These are phyloP conservation scores for Corniculantispora saksenae DNA, from an alignment of 2,329 filamentous ascomycete species.

Conservation along the genomic window DNA sequence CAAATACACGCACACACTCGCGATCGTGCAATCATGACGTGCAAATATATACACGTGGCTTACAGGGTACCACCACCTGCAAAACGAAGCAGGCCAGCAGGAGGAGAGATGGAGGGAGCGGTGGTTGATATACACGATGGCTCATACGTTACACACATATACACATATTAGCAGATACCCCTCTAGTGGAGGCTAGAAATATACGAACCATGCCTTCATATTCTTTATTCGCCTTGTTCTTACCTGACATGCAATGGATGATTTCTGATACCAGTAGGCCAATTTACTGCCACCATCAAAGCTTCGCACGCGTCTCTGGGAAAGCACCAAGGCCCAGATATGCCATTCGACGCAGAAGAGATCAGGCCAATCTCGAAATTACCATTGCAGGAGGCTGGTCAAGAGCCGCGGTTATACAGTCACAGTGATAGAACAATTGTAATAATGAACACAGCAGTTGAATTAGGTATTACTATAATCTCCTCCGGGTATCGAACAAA, in stretches of 20 bases:
- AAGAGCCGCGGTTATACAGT: background rate
- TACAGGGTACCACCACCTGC: background rate
- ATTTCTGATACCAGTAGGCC: no score
- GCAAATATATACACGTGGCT: background rate
- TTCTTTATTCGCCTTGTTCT: background rate
- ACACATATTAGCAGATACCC: constrained; percentile 9
- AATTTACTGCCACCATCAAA: no score
- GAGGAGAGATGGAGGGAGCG: no score
- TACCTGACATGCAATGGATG: no score
- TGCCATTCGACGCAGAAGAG: no score
- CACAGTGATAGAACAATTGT: background rate
- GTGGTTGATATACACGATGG: background rate
- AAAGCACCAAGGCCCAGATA: no score
- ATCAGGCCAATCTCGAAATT: no score
- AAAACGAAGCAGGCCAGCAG: no score
- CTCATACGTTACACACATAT: background rate
- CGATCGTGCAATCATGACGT: no score
- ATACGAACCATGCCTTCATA: background rate
- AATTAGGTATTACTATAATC: constrained; percentile 48
- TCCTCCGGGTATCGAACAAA: constrained; percentile 44
- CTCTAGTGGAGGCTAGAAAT: background rate
- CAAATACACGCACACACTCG: no score
- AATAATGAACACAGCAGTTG: constrained; percentile 35
- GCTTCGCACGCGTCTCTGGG: no score
- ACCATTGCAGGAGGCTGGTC: background rate